Conservation (phyloP, 2,329 filamentous ascomycete genomes). For the Corniculantispora saksenae region DNA sequence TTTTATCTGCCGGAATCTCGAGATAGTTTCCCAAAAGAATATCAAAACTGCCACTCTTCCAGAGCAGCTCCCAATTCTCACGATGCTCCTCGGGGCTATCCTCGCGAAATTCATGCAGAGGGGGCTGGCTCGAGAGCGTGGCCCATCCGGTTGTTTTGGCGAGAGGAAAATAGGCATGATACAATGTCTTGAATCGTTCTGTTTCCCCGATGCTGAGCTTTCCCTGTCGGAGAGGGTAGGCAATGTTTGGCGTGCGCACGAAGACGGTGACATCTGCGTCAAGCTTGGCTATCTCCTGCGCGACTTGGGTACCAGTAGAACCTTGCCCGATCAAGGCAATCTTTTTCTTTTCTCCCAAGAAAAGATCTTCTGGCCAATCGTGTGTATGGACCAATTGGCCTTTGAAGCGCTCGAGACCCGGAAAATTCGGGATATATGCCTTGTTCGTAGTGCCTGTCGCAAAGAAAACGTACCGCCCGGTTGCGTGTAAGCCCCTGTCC, state of each 20-base stretch:
- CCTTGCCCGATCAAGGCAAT: constrained; percentile 35
- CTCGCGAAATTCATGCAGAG: constrained; percentile 16
- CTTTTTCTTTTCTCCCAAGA: constrained; percentile 29
- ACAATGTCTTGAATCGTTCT: constrained; percentile 31
- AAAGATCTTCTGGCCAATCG: constrained; percentile 27
- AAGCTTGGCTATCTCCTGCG: constrained; percentile 34
- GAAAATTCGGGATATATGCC: constrained; percentile 37
- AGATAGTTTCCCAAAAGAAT: constrained; percentile 48
- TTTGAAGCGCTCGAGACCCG: constrained; percentile 34
- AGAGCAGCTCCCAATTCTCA: constrained; percentile 45
- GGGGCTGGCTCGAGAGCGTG: background rate
- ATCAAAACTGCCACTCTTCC: constrained; percentile 47
- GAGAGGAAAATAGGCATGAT: constrained; percentile 42
- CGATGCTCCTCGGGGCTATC: constrained; percentile 42
- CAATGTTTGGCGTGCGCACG: constrained; percentile 59
- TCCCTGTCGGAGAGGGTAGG: constrained; percentile 57
- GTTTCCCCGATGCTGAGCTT: background rate
- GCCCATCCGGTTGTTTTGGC: constrained; percentile 17
- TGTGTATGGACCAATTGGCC: constrained; percentile 33
- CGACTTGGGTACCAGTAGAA: constrained; percentile 33
- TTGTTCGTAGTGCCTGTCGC: constrained; percentile 49
- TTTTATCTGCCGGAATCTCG: constrained; percentile 4
- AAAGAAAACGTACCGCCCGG: constrained; percentile 46
- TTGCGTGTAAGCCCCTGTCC: constrained; percentile 39
- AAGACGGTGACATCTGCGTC: constrained; percentile 46